Conservation (phyloP, 1,139 yeast species). For the Geotrichum australiense region DNA sequence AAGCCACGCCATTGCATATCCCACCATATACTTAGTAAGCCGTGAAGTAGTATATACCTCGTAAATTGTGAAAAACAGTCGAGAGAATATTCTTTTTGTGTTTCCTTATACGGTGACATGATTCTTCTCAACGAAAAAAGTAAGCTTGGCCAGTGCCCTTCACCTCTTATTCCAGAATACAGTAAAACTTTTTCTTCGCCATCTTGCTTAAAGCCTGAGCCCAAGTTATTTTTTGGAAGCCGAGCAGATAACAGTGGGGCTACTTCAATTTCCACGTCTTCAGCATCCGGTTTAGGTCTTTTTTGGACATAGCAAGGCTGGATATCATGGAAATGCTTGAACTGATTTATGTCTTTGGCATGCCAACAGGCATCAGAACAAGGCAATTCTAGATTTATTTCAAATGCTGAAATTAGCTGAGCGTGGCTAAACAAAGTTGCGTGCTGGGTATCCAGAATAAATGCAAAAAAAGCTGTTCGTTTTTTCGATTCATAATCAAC, state of each 20-base stretch:
- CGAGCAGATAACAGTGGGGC: conserved; percentile 11
- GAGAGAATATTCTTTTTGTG: conserved; percentile 35
- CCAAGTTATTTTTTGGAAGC: conserved; percentile 5
- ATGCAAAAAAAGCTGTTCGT: conserved; percentile 33
- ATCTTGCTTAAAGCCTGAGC: conserved; percentile 4
- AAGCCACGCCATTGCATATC: conserved; percentile 35
- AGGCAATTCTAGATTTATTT: conserved; percentile 39
- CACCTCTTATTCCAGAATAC: conserved; percentile 19
- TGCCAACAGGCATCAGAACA: conserved; percentile 41
- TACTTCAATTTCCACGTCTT: conserved; percentile 14
- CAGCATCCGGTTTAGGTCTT: conserved; percentile 21
- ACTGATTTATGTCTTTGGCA: conserved; percentile 28
- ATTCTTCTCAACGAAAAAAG: conserved; percentile 36
- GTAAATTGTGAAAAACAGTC: conserved; percentile 40
- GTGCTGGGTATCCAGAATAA: conserved; percentile 34
- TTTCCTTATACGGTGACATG: conserved; percentile 35
- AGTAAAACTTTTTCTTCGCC: conserved; percentile 12
- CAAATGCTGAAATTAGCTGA: conserved; percentile 33
- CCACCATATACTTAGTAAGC: conserved; percentile 37
- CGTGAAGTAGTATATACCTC: conserved; percentile 37
- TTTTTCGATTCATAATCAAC: conserved; percentile 32
- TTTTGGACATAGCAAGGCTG: conserved; percentile 33
- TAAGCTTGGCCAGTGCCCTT: conserved; percentile 39
- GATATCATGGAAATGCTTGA: conserved; percentile 29
- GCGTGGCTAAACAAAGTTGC: conserved; percentile 29